A percentile compares a stretch with the other conserved stretches of the same genome.
phyloP scores from a whole-genome alignment of 2,329 filamentous ascomycete species.

The Alternaria metachromatica region DNA sequence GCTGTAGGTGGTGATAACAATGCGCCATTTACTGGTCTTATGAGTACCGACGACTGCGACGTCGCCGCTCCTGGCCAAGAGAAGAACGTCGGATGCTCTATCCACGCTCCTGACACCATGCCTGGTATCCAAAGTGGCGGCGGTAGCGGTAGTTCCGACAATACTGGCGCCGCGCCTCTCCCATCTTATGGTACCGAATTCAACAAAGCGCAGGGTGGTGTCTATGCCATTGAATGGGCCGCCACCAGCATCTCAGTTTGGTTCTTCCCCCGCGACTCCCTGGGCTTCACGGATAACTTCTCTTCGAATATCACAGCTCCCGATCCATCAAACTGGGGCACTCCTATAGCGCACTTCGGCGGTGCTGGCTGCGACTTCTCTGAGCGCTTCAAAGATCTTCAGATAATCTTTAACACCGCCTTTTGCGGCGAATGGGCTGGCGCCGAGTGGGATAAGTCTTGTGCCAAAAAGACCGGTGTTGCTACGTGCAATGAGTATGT shows the following conservation, averaged over 20 bases:
- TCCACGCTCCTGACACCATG: slow-evolving; percentile 8
- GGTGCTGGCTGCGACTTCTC: slow-evolving; percentile 55
- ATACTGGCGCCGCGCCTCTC: slow-evolving; percentile 11
- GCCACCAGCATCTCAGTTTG: slow-evolving; percentile 50
- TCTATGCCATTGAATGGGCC: slow-evolving; percentile 52
- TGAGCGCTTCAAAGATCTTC: slow-evolving; percentile 35
- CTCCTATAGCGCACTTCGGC: slow-evolving; percentile 50
- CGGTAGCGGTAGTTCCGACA: neutral
- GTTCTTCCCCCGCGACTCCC: slow-evolving; percentile 46
- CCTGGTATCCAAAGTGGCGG: neutral
- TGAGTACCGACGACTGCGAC: slow-evolving; percentile 57
- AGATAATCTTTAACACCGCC: slow-evolving; percentile 55
- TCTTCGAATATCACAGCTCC: slow-evolving; percentile 11
- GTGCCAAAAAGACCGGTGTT: slow-evolving; percentile 53
- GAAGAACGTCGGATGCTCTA: slow-evolving; percentile 45
- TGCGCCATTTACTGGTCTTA: slow-evolving; percentile 50
- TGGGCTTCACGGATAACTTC: neutral
- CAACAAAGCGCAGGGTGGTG: slow-evolving; percentile 46
- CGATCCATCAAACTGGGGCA: slow-evolving; percentile 29
- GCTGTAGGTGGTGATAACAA: neutral
- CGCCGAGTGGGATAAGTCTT: slow-evolving; percentile 60
- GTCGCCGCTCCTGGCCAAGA: slow-evolving; percentile 34
- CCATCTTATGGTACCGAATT: slow-evolving; percentile 44
- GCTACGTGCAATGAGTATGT: slow-evolving; percentile 50
- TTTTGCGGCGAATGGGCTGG: slow-evolving; percentile 64